A percentile compares a stretch with the other conserved stretches of the same genome.
Evolutionary conservation across 1,284 basidiomycete species (phyloP).

Genomic region (Fistulina hepatica): DNA sequence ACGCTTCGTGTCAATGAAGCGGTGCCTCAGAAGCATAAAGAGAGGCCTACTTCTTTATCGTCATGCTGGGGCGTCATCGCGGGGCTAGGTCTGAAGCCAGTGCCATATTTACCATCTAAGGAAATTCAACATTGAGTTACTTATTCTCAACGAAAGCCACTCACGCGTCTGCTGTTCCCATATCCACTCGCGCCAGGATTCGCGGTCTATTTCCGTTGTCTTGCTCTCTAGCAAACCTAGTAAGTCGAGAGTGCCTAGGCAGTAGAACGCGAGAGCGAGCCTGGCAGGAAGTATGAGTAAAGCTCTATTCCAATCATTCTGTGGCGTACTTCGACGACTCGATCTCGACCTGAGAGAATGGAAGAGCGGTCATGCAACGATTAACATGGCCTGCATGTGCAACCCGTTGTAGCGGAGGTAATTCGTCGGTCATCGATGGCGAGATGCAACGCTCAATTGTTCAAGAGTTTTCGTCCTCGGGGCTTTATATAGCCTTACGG

Average conservation of each 20-base stretch:
- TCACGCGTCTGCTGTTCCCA: conserved; percentile 72
- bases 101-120: conserved; percentile 41
- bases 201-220: conserved; percentile 39
- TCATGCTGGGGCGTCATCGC: conserved; percentile 37
- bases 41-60: conserved; percentile 10
- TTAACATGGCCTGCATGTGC: conserved; percentile 44
- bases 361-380: conserved; percentile 46
- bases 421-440: background rate
- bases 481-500: too few species aligned
- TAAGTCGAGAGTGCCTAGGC: conserved; percentile 69
- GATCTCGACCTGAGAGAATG: conserved; percentile 40
- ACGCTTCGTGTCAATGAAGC: conserved; percentile 16
- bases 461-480: too few species aligned
- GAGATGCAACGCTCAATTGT: too few species aligned
- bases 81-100: conserved; percentile 71
- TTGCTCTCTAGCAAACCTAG: conserved; percentile 44
- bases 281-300: conserved; percentile 28
- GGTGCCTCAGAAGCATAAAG: conserved; percentile 12
- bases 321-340: conserved; percentile 43
- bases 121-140: conserved; percentile 1
- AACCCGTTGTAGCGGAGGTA: conserved; percentile 23
- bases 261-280: conserved; percentile 78
- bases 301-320: background rate
- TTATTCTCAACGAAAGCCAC: conserved; percentile 14
- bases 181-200: conserved; percentile 72